Conservation (phyloP, 176 grass and related monocot species). For the Avena eriantha region DNA sequence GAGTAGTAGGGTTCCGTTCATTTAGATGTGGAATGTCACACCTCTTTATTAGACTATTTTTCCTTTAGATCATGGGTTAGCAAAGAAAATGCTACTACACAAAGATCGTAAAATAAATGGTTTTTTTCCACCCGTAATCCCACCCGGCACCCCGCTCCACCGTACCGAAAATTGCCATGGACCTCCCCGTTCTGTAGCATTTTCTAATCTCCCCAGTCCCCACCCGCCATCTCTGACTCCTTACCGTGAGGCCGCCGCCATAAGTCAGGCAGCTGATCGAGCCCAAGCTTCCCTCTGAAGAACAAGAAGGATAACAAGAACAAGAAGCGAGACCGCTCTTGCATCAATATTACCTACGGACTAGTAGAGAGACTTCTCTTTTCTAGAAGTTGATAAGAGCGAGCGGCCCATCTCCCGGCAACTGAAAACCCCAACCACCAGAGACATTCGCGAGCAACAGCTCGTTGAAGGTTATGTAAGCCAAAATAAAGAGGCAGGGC, state of each 20-base stretch:
- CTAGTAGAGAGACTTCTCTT: background rate
- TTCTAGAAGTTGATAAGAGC: background rate
- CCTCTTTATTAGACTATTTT: too few relatives aligned
- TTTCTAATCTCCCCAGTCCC: background rate
- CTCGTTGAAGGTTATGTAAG: background rate
- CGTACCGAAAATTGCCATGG: background rate
- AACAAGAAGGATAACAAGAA: background rate
- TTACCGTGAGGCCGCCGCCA: background rate
- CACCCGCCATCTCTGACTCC: constrained; percentile 36
- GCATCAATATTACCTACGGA: background rate
- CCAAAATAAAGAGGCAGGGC: too few relatives aligned
- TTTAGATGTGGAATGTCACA: too few relatives aligned
- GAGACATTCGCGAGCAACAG: background rate
- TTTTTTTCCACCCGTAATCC: background rate
- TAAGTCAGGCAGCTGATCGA: background rate
- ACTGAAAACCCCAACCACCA: background rate
- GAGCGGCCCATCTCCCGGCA: background rate
- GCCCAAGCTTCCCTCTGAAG: background rate
- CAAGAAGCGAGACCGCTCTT: background rate
- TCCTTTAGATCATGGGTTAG: too few relatives aligned
- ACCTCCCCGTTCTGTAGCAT: background rate
- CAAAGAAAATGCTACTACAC: too few relatives aligned
- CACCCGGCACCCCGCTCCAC: background rate
- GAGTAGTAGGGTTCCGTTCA: too few relatives aligned
- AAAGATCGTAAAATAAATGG: background rate